Conservation (phyloP, 441 rosid species). For the Melastoma candidum region DNA sequence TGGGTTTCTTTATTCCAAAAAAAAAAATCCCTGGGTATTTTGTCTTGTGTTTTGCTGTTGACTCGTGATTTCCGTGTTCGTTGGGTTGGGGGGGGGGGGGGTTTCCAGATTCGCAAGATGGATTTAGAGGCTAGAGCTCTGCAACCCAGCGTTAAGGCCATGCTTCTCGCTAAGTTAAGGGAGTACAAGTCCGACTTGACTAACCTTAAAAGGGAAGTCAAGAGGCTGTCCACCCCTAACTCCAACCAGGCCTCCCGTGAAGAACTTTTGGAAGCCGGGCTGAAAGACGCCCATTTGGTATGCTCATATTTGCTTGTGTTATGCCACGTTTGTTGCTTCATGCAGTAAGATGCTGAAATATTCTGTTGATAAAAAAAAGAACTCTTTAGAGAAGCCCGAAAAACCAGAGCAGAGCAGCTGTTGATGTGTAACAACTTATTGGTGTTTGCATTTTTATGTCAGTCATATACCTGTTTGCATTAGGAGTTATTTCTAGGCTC, state of each 20-base stretch:
- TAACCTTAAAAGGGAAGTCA: constrained; percentile 48
- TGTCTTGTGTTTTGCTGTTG: background rate
- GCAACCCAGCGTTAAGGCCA: constrained; percentile 53
- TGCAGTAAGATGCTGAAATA: background rate
- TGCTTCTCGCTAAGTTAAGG: constrained; percentile 54
- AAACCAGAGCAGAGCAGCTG: too few species aligned
- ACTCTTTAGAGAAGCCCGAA: too few species aligned
- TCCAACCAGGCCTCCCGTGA: constrained; percentile 39
- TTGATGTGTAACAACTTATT: too few species aligned
- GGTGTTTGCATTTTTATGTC: too few species aligned
- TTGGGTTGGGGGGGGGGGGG: background rate
- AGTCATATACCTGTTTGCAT: too few species aligned
- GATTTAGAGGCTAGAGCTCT: constrained; percentile 66
- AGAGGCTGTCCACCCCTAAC: constrained; percentile 45
- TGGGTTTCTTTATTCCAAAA: constrained; percentile 11
- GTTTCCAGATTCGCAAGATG: constrained; percentile 55
- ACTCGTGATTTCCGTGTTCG: background rate
- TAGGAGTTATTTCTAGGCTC: too few species aligned
- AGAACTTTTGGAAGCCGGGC: constrained; percentile 43
- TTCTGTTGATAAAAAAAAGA: too few species aligned
- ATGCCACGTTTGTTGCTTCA: too few species aligned
- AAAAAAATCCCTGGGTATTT: constrained; percentile 1
- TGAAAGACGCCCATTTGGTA: constrained; percentile 36
- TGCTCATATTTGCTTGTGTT: background rate
- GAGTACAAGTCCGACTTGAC: constrained; percentile 58